phyloP scores from a whole-genome alignment of 768 basidiomycete species.

The Crassisporium funariophilum region DNA sequence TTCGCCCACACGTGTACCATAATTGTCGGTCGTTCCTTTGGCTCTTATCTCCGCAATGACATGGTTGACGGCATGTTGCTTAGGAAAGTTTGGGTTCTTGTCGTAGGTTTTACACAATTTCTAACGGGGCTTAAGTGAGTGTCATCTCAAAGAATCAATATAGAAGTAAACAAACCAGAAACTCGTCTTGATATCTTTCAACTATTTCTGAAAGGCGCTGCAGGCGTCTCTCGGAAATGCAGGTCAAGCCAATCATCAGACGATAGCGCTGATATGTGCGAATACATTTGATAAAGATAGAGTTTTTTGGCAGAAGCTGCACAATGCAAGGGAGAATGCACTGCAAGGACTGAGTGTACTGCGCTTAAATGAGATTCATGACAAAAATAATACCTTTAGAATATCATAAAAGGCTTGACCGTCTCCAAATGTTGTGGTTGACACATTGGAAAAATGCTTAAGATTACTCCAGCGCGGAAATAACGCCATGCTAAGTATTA shows the following conservation, averaged over 20 bases:
- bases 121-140: neutral
- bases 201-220: slow-evolving; percentile 12
- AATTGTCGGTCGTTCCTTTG: slow-evolving; percentile 5
- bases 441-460: slow-evolving; percentile 30
- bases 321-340: slow-evolving; percentile 30
- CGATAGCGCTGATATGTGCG: slow-evolving; percentile 21
- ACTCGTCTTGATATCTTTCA: neutral
- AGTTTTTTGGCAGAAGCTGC: slow-evolving; percentile 26
- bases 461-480: slow-evolving; percentile 30
- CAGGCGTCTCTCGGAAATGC: slow-evolving; percentile 27
- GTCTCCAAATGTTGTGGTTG: slow-evolving; percentile 29
- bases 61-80: neutral
- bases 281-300: slow-evolving; percentile 27
- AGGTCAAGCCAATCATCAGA: slow-evolving; percentile 26
- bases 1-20: slow-evolving; percentile 5
- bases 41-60: neutral
- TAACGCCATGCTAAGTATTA: slow-evolving; percentile 21
- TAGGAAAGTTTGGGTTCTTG: neutral
- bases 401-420: slow-evolving; percentile 31
- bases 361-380: neutral
- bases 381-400: slow-evolving; percentile 22
- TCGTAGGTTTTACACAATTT: neutral
- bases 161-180: neutral
- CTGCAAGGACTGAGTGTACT: slow-evolving; percentile 13
- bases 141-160: neutral